Conservation (phyloP, 768 basidiomycete genomes). For the Lentinula detonsa region DNA sequence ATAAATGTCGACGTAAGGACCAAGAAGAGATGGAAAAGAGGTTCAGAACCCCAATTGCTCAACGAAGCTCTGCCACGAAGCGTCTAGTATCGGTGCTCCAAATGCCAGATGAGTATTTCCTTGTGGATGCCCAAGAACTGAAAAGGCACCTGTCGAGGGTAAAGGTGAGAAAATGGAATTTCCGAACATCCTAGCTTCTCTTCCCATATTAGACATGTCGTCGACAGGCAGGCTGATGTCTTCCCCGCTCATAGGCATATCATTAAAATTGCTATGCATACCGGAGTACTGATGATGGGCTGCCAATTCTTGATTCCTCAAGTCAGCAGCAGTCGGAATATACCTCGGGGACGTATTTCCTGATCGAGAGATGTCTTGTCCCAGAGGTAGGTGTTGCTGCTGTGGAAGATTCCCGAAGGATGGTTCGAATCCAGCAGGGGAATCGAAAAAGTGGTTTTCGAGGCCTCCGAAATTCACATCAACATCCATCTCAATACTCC, state of each 20-base stretch:
- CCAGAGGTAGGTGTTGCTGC: background rate
- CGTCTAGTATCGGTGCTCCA: constrained; percentile 39
- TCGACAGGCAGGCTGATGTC: background rate
- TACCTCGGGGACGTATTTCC: background rate
- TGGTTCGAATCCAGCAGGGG: background rate
- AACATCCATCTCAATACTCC: constrained; percentile 21
- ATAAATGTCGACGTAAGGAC: background rate
- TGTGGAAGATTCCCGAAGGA: background rate
- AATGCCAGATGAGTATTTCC: background rate
- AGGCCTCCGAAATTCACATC: background rate
- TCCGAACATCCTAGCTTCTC: background rate
- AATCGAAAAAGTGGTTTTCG: background rate
- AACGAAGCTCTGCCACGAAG: constrained; percentile 63
- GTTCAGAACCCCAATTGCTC: constrained; percentile 55
- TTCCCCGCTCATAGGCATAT: background rate
- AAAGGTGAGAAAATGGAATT: background rate
- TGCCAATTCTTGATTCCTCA: too few relatives aligned
- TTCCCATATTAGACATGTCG: background rate
- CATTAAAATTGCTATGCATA: background rate
- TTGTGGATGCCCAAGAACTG: background rate
- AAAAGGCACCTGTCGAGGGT: background rate
- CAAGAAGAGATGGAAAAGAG: background rate
- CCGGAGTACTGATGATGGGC: background rate
- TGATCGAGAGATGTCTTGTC: background rate
- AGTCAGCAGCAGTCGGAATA: background rate